Evolutionary conservation across 2,329 filamentous ascomycete genomes (phyloP).

Genomic region (Penicillium griseofulvum): DNA sequence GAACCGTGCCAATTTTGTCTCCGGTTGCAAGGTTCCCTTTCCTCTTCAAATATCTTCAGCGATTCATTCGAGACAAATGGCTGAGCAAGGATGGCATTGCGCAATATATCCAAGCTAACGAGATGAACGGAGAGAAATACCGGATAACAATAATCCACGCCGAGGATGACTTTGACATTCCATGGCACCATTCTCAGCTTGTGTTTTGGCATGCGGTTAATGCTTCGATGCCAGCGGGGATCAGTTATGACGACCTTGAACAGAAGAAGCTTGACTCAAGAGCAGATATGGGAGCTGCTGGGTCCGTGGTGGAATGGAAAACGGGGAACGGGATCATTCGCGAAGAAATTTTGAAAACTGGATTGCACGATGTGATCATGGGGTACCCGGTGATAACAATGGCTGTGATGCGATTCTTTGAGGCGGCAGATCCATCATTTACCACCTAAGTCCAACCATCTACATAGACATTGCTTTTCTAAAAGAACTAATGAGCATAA

Average conservation of each 20-base stretch:
- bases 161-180: constrained; percentile 37
- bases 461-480: too few species aligned
- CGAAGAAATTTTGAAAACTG: constrained; percentile 56
- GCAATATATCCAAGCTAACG: constrained; percentile 8
- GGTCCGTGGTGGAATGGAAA: constrained; percentile 50
- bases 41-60: constrained; percentile 10
- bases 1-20: constrained; percentile 54
- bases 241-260: constrained; percentile 49
- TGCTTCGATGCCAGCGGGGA: constrained; percentile 39
- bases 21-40: constrained; percentile 51
- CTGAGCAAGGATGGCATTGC: constrained; percentile 11
- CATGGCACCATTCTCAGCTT: constrained; percentile 21
- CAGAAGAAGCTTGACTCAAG: constrained; percentile 42
- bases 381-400: constrained; percentile 54
- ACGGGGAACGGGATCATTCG: constrained; percentile 51
- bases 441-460: not conserved
- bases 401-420: constrained; percentile 52
- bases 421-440: constrained; percentile 20
- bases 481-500: not conserved
- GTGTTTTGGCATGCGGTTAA: constrained; percentile 53
- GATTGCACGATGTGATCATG: constrained; percentile 60
- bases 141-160: constrained; percentile 36
- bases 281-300: constrained; percentile 48
- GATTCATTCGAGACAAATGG: constrained; percentile 14
- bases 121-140: constrained; percentile 24